Conservation (phyloP, 108 stramenopile genomes). For the Skeletonema marinoi region DNA sequence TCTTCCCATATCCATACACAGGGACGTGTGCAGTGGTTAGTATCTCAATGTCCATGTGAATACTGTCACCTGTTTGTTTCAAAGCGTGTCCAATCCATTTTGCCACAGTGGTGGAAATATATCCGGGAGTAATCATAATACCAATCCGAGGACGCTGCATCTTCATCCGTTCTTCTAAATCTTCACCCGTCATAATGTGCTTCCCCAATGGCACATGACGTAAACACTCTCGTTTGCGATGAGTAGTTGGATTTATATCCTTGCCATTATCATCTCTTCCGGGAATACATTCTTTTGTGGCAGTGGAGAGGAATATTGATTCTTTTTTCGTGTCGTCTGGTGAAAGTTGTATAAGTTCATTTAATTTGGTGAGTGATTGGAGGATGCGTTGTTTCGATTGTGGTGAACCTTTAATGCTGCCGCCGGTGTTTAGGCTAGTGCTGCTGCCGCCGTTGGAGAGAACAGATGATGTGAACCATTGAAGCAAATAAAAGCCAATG, state of each 20-base stretch:
- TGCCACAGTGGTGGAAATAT: conserved; percentile 9
- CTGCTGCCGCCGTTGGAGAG: neutral
- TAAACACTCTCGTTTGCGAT: conserved; percentile 30
- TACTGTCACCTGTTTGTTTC: conserved; percentile 2
- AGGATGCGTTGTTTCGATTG: neutral
- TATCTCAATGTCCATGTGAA: conserved; percentile 44
- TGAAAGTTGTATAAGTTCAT: neutral
- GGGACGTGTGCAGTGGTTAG: conserved; percentile 71
- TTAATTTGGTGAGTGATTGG: neutral
- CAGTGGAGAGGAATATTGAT: conserved; percentile 13
- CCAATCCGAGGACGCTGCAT: conserved; percentile 31
- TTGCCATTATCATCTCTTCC: conserved; percentile 30
- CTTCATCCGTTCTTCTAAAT: neutral
- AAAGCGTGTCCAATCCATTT: conserved; percentile 16
- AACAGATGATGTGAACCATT: neutral
- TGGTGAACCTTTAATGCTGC: neutral
- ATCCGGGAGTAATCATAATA: conserved; percentile 37
- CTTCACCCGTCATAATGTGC: neutral
- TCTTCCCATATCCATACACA: conserved; percentile 91
- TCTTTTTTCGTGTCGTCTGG: neutral
- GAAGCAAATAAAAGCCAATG: neutral
- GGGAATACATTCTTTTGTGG: conserved; percentile 34
- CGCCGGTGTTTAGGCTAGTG: neutral
- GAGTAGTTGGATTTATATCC: conserved; percentile 37
- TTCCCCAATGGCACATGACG: conserved; percentile 27